Conservation (phyloP, 192 early-diverging fungal genomes). For the Podila epigama region DNA sequence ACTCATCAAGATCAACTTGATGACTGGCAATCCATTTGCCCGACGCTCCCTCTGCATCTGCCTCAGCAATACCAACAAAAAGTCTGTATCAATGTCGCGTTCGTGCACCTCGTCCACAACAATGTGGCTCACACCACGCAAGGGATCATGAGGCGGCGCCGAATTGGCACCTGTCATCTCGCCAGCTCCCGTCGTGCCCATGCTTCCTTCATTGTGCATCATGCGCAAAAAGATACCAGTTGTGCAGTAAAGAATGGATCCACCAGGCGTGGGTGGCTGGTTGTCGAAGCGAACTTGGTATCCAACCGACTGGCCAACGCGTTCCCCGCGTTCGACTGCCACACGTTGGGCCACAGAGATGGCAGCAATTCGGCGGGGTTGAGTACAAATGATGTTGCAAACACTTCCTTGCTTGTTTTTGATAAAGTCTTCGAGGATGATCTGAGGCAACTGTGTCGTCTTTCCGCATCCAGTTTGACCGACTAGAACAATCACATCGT, state of each 20-base stretch:
- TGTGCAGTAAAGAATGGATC: conserved; percentile 66
- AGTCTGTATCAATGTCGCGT: conserved; percentile 58
- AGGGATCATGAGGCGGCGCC: conserved; percentile 51
- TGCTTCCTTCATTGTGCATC: conserved; percentile 53
- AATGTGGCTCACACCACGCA: conserved; percentile 65
- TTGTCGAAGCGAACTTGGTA: conserved; percentile 56
- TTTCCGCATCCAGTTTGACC: conserved; percentile 65
- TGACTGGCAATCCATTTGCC: conserved; percentile 39
- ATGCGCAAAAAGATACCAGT: conserved; percentile 73
- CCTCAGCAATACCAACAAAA: conserved; percentile 51
- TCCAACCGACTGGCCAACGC: conserved; percentile 54
- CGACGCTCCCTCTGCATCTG: conserved; percentile 57
- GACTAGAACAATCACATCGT: conserved; percentile 53
- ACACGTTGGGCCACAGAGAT: conserved; percentile 73
- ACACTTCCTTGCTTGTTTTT: conserved; percentile 38
- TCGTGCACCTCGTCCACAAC: conserved; percentile 64
- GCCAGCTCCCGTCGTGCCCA: neutral
- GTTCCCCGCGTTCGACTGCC: conserved; percentile 52
- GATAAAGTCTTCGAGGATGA: conserved; percentile 66
- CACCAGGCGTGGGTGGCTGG: conserved; percentile 36
- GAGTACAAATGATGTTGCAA: conserved; percentile 60
- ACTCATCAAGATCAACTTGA: conserved; percentile 62
- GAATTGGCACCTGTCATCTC: conserved; percentile 10
- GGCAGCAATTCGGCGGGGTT: conserved; percentile 78
- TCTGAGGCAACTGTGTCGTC: conserved; percentile 76